Evolutionary conservation across 2,329 filamentous ascomycete species (phyloP).

Genomic region (Botrytis medusae): DNA sequence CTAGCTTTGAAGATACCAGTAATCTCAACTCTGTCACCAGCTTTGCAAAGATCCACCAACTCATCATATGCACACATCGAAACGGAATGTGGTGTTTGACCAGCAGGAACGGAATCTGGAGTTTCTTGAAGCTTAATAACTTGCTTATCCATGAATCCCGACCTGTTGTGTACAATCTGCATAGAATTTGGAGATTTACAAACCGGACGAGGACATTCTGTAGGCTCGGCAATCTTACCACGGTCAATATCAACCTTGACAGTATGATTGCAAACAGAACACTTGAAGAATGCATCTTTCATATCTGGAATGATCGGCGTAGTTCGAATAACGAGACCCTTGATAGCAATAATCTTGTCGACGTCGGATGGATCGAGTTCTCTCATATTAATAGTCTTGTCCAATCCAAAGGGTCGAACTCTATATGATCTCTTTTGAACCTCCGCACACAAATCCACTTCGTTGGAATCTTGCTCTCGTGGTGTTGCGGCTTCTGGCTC

Average conservation of each 20-base stretch:
- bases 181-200: constrained; percentile 91
- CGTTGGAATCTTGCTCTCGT: constrained; percentile 46
- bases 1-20: constrained; percentile 97
- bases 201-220: constrained; percentile 76
- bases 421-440: constrained; percentile 80
- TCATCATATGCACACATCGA: constrained; percentile 97
- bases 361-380: constrained; percentile 95
- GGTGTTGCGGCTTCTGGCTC: constrained; percentile 49
- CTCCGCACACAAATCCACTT: constrained; percentile 71
- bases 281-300: constrained; percentile 98
- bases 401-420: constrained; percentile 85
- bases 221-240: constrained; percentile 94
- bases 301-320: constrained; percentile 98
- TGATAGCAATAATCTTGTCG: constrained; percentile 93
- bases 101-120: constrained; percentile 88
- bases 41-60: constrained; percentile 95
- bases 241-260: constrained; percentile 89
- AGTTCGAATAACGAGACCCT: constrained; percentile 91
- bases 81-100: constrained; percentile 95
- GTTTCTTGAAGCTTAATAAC: constrained; percentile 99
- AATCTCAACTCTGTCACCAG: constrained; percentile 91
- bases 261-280: constrained; percentile 88
- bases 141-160: constrained; percentile 93
- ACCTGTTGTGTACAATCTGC: constrained; percentile 97
- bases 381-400: constrained; percentile 84